Conservation (phyloP, 768 basidiomycete species). For the Kwoniella dejecticola region DNA sequence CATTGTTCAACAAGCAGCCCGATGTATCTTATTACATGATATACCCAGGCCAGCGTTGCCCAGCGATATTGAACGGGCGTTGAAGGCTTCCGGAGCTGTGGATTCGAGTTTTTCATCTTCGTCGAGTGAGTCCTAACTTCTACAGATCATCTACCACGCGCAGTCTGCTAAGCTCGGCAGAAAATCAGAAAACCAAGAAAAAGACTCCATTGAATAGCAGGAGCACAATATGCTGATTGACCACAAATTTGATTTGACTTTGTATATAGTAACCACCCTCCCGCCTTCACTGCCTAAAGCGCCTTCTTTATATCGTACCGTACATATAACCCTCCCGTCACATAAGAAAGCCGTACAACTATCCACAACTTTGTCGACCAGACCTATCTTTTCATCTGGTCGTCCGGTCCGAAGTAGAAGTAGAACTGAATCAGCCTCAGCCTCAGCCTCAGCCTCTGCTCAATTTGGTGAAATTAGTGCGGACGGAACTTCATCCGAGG, state of each 20-base stretch:
- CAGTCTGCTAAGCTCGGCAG: no score
- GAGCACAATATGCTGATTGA: no score
- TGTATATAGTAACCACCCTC: constrained; percentile 20
- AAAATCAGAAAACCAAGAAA: no score
- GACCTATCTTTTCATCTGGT: constrained; percentile 17
- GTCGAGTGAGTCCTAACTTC: constrained; percentile 6
- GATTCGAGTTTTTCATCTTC: constrained; percentile 13
- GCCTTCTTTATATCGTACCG: constrained; percentile 22
- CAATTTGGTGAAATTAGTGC: no score
- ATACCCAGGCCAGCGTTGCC: constrained; percentile 18
- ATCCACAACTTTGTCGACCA: constrained; percentile 3
- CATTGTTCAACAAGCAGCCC: not conserved
- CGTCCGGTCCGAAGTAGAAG: no score
- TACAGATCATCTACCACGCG: no score
- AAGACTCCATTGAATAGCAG: no score
- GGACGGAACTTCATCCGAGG: no score
- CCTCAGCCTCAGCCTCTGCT: not conserved
- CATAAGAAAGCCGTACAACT: constrained; percentile 1
- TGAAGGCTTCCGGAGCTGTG: constrained; percentile 19
- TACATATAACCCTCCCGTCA: constrained; percentile 11
- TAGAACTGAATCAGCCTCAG: not conserved
- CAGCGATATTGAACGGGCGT: constrained; percentile 13
- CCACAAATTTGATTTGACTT: no score
- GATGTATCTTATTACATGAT: constrained; percentile 3
- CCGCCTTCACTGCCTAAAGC: constrained; percentile 23